Percentiles rank a stretch among this genome's conserved stretches.
Evolutionary conservation across 2,329 filamentous ascomycete species (phyloP).

Genomic region (Lasiodiplodia hormozganensis): DNA sequence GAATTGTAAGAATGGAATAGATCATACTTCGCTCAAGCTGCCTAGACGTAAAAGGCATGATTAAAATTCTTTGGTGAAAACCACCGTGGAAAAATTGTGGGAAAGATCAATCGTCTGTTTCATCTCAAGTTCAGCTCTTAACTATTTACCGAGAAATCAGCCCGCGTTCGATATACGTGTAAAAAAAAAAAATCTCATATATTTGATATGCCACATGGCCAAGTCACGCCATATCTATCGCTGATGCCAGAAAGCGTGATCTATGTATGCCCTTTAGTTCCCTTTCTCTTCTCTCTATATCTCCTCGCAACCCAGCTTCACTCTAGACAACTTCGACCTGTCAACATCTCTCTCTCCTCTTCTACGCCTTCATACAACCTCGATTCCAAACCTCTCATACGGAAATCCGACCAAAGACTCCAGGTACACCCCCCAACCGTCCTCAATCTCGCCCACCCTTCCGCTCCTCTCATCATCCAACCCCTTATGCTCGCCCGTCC

Average conservation of each 20-base stretch:
- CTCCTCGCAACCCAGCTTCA: neutral
- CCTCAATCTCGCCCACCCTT: slow-evolving; percentile 61
- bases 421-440: slow-evolving; percentile 66
- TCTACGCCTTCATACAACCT: neutral
- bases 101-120: too few relatives aligned
- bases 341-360: neutral
- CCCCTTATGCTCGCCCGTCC: slow-evolving; percentile 73
- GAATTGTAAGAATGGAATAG: neutral
- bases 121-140: too few relatives aligned
- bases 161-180: neutral
- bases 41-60: neutral
- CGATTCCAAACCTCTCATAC: slow-evolving; percentile 66
- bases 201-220: neutral
- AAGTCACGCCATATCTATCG: neutral
- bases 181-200: neutral
- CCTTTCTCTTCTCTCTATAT: neutral
- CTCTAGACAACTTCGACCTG: neutral
- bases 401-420: slow-evolving; percentile 64
- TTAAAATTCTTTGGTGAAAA: too few relatives aligned
- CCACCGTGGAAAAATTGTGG: too few relatives aligned
- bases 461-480: slow-evolving; percentile 55
- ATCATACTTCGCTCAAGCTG: neutral
- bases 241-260: neutral
- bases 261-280: neutral
- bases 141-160: too few relatives aligned